A percentile compares a stretch with the other conserved stretches of the same genome.
phyloP scores from a whole-genome alignment of 2,329 filamentous ascomycete genomes.

The Talaromyces sp. region DNA sequence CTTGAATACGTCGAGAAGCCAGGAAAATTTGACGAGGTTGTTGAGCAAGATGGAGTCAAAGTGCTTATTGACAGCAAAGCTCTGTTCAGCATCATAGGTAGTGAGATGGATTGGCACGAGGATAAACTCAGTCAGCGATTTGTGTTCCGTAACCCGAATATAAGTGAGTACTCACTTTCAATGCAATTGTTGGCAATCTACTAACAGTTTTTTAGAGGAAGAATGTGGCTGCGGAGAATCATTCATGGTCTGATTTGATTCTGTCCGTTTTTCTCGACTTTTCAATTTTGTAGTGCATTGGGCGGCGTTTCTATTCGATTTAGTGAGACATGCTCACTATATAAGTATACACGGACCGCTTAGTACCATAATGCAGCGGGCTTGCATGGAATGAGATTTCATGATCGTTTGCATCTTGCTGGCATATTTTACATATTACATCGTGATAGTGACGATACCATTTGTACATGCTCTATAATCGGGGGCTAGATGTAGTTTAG shows the following conservation, averaged over 20 bases:
- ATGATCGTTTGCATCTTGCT: background rate
- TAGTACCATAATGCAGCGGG: background rate
- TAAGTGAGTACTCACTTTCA: conserved; percentile 68
- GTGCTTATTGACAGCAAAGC: conserved; percentile 97
- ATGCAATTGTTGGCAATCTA: background rate
- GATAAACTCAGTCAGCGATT: conserved; percentile 91
- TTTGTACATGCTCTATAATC: background rate
- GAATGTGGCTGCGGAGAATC: conserved; percentile 95
- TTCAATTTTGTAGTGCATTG: conserved; percentile 33
- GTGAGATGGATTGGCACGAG: conserved; percentile 98
- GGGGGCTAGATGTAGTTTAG: background rate
- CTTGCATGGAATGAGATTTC: background rate
- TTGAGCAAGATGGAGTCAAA: conserved; percentile 94
- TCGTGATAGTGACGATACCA: conserved; percentile 7
- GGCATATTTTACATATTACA: background rate
- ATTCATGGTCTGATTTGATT: conserved; percentile 66
- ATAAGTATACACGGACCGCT: background rate
- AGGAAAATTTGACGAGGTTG: conserved; percentile 80
- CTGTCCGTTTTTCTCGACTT: conserved; percentile 18
- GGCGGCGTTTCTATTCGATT: conserved; percentile 30
- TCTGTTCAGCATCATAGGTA: conserved; percentile 95
- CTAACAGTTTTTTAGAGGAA: conserved; percentile 64
- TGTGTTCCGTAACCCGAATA: conserved; percentile 95
- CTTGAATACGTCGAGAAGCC: conserved; percentile 93
- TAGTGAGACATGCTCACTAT: background rate